phyloP scores from a whole-genome alignment of 2,329 filamentous ascomycete species.

The Dendrostoma leiphaemia region DNA sequence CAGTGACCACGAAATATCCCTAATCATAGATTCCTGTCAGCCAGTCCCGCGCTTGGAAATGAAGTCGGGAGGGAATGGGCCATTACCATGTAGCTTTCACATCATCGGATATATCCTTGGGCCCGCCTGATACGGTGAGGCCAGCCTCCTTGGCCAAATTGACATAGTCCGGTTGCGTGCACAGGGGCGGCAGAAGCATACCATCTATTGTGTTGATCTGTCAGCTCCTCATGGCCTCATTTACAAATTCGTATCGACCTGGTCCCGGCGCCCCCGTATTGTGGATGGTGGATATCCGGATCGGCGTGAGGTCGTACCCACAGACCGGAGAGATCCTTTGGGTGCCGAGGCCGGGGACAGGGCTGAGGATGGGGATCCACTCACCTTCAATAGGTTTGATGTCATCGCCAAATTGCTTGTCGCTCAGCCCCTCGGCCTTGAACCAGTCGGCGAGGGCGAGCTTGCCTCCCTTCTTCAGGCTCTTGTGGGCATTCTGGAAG shows the following conservation, averaged over 20 bases:
- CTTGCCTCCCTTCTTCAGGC: constrained; percentile 49
- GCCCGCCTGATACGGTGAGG: constrained; percentile 41
- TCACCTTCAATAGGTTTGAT: constrained; percentile 59
- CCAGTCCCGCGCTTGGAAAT: not conserved
- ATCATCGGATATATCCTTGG: constrained; percentile 56
- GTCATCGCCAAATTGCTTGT: constrained; percentile 45
- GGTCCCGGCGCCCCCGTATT: too few species aligned
- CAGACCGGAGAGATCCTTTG: not conserved
- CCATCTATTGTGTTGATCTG: constrained; percentile 41
- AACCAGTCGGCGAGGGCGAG: constrained; percentile 63
- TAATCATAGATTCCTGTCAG: constrained; percentile 25
- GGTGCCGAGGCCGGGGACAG: not conserved
- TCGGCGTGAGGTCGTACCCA: not conserved
- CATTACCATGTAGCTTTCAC: constrained; percentile 58
- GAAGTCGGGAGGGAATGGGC: too few species aligned
- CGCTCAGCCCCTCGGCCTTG: constrained; percentile 46
- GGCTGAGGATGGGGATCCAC: not conserved
- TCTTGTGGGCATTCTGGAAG: constrained; percentile 48
- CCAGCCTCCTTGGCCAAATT: constrained; percentile 46
- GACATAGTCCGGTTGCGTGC: constrained; percentile 52
- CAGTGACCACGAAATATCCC: constrained; percentile 62
- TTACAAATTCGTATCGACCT: too few species aligned
- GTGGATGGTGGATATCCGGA: not conserved
- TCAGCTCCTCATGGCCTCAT: not conserved
- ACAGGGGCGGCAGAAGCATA: constrained; percentile 59